phyloP scores from a whole-genome alignment of 495 filamentous ascomycete species.

The Xylaria nigripes region DNA sequence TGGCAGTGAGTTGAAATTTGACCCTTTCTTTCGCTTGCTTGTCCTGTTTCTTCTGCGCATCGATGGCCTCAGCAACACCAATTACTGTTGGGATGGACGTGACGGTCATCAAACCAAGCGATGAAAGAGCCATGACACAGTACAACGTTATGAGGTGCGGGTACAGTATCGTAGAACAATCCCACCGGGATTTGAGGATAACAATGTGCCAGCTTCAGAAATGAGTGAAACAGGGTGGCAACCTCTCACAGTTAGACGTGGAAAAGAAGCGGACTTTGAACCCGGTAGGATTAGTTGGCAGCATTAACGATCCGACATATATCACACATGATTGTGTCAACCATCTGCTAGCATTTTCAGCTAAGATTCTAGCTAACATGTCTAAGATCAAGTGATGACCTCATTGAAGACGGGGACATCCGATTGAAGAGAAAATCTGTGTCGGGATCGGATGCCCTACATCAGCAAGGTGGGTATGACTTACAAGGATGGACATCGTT shows the following conservation, averaged over 20 bases:
- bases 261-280: not conserved
- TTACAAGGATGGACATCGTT: conserved; percentile 3
- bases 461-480: not conserved
- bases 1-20: conserved; percentile 42
- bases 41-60: conserved; percentile 43
- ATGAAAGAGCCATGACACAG: conserved; percentile 23
- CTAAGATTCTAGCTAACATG: conserved; percentile 5
- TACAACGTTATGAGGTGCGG: not conserved
- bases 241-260: not conserved
- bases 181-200: conserved; percentile 1
- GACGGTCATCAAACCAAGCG: conserved; percentile 39
- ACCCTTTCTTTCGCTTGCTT: conserved; percentile 42
- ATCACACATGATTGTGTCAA: not conserved
- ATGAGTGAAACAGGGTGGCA: not conserved
- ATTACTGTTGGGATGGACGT: conserved; percentile 43
- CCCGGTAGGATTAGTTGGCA: not conserved
- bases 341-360: not conserved
- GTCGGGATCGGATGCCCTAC: not conserved
- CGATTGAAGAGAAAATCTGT: not conserved
- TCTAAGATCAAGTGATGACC: not conserved
- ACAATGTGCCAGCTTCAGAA: conserved; percentile 1
- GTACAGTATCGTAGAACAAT: conserved; percentile 1
- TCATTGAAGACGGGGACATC: conserved; percentile 8
- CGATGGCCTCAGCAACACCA: conserved; percentile 42
- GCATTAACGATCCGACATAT: not conserved